Base-by-base conservation (phyloP, 257 asterid species). In the Datura wrightii region DNA sequence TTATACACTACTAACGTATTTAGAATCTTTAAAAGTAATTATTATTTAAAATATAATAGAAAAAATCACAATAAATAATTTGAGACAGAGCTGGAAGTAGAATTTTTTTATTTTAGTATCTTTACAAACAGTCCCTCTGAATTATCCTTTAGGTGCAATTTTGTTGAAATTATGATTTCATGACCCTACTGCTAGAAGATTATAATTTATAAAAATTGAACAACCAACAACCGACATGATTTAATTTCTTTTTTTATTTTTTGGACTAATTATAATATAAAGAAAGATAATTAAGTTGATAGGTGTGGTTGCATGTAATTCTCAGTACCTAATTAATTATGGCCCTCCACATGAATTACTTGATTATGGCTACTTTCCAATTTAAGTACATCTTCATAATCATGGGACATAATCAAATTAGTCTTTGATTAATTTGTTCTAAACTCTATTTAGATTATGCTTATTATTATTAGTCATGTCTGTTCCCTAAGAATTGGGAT, bases 361-460 rank as follows among this genome's bases (percentile, higher is more conserved):
- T 58, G 83, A 72, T 69, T 63, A 76, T 66, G 85, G 54, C 83
- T 66, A 41, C n/a, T 80, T 3, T 53, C 67, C 56, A 36, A 42
- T 31, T 81, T 56, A 69, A 84, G 80, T 82, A n/a, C 10, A 44
- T 34, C 14, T 80, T 60, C 69, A 74, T 80, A 10, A 65, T 65
- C 72, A 53, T 52, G 65, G 65, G 56, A 10, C 58, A 72, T 60
- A 60, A 9, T 72, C 36, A 9, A 71, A 72, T 72, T 24, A 72
- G n/a, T 46, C 11, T n/a, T 44, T 72, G 31, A 24, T 24, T 39
- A n/a, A 72, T 72, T 19, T 72, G 58, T 46, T 10, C 11, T 72
- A 72, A 72, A 72, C 41, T 11, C n/a, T 24, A 10, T 10, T 10
- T 19, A 6, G 11, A 72, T 72, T 31, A 72, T 72, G 9, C 3